Base-by-base conservation (phyloP, 2,329 filamentous ascomycete species). In the Dissoconium aciculare region DNA sequence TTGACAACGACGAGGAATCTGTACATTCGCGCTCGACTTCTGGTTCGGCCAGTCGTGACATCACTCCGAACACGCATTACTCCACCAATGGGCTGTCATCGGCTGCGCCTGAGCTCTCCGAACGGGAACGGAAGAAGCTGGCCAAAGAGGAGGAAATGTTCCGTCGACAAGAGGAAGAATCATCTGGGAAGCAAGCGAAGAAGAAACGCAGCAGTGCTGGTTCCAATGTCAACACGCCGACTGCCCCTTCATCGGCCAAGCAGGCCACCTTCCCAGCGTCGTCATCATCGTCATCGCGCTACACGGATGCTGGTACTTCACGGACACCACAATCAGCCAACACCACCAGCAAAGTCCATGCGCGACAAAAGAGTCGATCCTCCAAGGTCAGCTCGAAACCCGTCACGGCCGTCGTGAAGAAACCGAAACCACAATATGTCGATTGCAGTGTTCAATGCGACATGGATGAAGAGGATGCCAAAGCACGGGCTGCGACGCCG, bases 131-230 rank as follows among this genome's bases (percentile, higher is more conserved):
- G 44, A 66, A 70, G 35, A 76, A 76, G 51, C 60, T 76, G 27
- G 67, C 69, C 32, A 69, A 70, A 33, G 66, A 69, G 25, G 71
- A 75, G 43, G 68, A 68, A 40, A 64, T 74, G 35, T 74, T 74
- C 38, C 64, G 70, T 39, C 64, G 70, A 42, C 57, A 72, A 38
- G 71, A 74, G 42, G 67, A 74, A 36, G 66, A 69, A 41, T 60
- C 64, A 34, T 57, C 60, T 17, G 64, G 63, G 32, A 47, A 47
- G 36, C 43, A 45, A 32, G 64, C 59, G 40, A 67, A 66, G 50
- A 69, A 65, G 48, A 69, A 62, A 41, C 69, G 74, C 45, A 59
- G 66, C 31, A 62, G 62, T 34, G 72, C 66, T 45, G 67, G 64
- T 29, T 68, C 66, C 12, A 66, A 66, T 30, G 19, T 23, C 19